These are phyloP conservation scores for Panaeolus papilionaceus DNA, from an alignment of 768 basidiomycete genomes.

Conservation along the genomic window DNA sequence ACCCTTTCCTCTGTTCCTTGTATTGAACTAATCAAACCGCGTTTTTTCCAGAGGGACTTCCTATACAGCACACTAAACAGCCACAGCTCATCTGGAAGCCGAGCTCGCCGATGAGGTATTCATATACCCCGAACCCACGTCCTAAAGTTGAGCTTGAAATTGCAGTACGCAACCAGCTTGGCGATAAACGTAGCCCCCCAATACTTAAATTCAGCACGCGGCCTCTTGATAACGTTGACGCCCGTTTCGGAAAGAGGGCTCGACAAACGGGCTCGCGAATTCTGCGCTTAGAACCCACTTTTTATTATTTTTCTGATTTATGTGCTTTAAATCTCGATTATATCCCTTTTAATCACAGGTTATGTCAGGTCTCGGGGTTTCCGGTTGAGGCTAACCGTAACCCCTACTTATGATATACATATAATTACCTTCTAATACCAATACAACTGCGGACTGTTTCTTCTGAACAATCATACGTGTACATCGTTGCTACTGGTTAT, in stretches of 20 bases:
- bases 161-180: neutral
- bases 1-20: neutral
- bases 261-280: neutral
- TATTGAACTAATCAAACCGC: neutral
- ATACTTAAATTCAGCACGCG: neutral
- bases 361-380: neutral
- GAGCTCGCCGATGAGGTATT: neutral
- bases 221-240: neutral
- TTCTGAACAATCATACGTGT: neutral
- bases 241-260: neutral
- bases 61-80: slow-evolving; percentile 3
- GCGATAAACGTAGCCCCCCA: neutral
- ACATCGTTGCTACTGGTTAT: neutral
- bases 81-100: neutral
- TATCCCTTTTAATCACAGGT: neutral
- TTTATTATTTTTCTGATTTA: slow-evolving; percentile 3
- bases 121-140: neutral
- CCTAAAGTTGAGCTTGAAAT: neutral
- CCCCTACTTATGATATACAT: neutral
- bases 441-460: neutral
- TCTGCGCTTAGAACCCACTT: neutral
- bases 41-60: slow-evolving; percentile 8
- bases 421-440: neutral
- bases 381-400: neutral
- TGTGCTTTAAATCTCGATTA: neutral